A percentile compares a stretch with the other conserved stretches of the same genome.
These are phyloP conservation scores for Stagonosporopsis rhizophila DNA, from an alignment of 2,329 filamentous ascomycete genomes.

Conservation along the genomic window DNA sequence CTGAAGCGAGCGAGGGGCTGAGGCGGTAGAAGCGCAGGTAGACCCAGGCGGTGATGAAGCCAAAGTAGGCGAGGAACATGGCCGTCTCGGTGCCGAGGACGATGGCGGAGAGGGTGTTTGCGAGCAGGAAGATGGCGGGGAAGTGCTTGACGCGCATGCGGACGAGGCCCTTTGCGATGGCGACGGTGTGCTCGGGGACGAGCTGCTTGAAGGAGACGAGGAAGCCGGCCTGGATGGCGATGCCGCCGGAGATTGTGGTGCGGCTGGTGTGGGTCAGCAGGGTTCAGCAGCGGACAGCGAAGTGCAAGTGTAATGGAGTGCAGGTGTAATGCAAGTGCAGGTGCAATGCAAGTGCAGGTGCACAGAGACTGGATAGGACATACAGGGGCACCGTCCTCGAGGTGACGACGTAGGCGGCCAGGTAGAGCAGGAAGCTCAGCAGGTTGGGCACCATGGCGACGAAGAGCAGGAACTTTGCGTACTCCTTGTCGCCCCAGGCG, in stretches of 20 bases:
- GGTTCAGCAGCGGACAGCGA: no score
- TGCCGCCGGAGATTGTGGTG: conserved; percentile 85
- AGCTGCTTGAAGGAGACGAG: conserved; percentile 98
- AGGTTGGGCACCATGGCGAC: conserved; percentile 81
- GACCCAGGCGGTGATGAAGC: conserved; percentile 88
- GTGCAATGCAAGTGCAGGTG: no score
- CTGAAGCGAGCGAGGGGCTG: conserved; percentile 64
- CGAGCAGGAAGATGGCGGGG: conserved; percentile 76
- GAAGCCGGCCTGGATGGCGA: conserved; percentile 89
- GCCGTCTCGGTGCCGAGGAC: conserved; percentile 75
- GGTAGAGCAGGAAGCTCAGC: conserved; percentile 74
- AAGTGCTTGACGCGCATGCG: conserved; percentile 87
- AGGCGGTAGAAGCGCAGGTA: conserved; percentile 95
- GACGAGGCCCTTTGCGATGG: conserved; percentile 84
- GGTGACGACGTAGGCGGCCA: conserved; percentile 75
- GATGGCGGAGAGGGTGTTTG: conserved; percentile 72
- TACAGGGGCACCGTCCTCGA: conserved; percentile 73
- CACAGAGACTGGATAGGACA: no score
- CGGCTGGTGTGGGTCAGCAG: conserved; percentile 57
- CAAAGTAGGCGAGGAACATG: conserved; percentile 78
- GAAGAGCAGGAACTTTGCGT: conserved; percentile 86
- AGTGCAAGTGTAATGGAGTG: no score
- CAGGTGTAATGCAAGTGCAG: no score
- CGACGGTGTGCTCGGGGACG: conserved; percentile 94
- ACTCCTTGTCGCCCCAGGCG: conserved; percentile 91